Evolutionary conservation across 805 yeast species (phyloP).

Genomic region (Lipomyces spencermartinsiae): DNA sequence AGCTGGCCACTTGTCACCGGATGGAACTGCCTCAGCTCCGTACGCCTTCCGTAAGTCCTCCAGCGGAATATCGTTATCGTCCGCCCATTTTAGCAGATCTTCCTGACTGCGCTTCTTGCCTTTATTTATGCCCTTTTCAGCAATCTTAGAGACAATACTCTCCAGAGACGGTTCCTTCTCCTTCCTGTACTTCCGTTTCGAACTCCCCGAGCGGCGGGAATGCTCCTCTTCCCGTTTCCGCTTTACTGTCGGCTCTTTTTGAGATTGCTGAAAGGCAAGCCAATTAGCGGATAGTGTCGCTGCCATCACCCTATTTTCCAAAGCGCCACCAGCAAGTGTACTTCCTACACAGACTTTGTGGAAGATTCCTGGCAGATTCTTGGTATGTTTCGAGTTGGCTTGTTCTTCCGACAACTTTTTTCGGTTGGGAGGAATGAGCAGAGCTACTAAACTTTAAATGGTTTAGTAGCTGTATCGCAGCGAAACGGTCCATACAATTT

Average conservation of each 20-base stretch:
- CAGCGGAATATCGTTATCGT: conserved; percentile 43
- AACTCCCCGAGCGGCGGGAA: neutral
- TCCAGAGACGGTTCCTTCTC: neutral
- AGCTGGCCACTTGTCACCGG: conserved; percentile 10
- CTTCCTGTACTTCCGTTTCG: neutral
- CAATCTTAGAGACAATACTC: neutral
- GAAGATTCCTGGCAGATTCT: neutral
- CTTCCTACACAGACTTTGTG: neutral
- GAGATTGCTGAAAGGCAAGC: conserved; percentile 26
- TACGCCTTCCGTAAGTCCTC: conserved; percentile 41
- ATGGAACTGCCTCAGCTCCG: conserved; percentile 26
- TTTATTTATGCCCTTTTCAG: conserved; percentile 1
- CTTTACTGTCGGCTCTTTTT: conserved; percentile 7
- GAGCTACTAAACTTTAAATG: neutral
- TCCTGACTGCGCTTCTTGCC: conserved; percentile 7
- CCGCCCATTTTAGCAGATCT: conserved; percentile 42
- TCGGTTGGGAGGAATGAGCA: neutral
- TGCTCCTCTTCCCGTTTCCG: conserved; percentile 3
- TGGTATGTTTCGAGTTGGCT: neutral
- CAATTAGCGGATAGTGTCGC: conserved; percentile 31
- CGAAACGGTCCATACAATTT: neutral
- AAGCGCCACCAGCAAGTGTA: neutral
- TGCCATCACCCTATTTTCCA: conserved; percentile 12
- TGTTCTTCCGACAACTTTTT: neutral
- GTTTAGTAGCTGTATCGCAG: neutral